A percentile compares a stretch with the other conserved stretches of the same genome.
Conservation (phyloP, 73 alveolate species). For the Tetrahymena borealis region DNA sequence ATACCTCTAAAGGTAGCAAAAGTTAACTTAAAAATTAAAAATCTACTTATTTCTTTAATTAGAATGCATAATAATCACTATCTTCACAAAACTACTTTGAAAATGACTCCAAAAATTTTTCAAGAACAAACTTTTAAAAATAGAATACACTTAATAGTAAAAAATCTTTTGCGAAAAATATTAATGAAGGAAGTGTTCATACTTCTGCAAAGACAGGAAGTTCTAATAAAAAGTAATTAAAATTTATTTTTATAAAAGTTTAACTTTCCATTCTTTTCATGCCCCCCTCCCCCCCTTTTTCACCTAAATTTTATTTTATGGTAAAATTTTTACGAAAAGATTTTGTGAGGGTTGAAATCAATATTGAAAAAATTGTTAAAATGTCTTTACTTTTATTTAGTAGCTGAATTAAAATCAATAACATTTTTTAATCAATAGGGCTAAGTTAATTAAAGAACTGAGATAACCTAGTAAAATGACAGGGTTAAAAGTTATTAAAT, state of each 20-base stretch:
- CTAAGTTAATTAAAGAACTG: not conserved
- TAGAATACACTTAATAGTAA: not conserved
- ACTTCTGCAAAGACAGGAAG: not conserved
- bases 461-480: not conserved
- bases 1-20: not conserved
- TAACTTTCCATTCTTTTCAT: too few relatives aligned
- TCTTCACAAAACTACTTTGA: not conserved
- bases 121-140: not conserved
- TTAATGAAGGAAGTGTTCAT: not conserved
- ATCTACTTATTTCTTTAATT: not conserved
- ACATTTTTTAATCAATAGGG: not conserved
- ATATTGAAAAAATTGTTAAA: too few relatives aligned
- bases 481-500: not conserved
- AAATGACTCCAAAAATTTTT: not conserved
- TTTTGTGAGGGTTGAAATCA: too few relatives aligned
- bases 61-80: not conserved
- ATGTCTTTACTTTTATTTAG: not conserved
- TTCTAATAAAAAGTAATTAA: not conserved
- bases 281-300: too few relatives aligned
- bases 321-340: too few relatives aligned
- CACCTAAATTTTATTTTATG: too few relatives aligned
- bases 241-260: too few relatives aligned
- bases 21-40: not conserved
- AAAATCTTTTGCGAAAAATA: not conserved
- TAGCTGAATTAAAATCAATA: not conserved